A percentile compares a stretch with the other conserved stretches of the same genome.
Evolutionary conservation across 129 eudicot genomes (phyloP).

Genomic region (Flaveria ramosissima): DNA sequence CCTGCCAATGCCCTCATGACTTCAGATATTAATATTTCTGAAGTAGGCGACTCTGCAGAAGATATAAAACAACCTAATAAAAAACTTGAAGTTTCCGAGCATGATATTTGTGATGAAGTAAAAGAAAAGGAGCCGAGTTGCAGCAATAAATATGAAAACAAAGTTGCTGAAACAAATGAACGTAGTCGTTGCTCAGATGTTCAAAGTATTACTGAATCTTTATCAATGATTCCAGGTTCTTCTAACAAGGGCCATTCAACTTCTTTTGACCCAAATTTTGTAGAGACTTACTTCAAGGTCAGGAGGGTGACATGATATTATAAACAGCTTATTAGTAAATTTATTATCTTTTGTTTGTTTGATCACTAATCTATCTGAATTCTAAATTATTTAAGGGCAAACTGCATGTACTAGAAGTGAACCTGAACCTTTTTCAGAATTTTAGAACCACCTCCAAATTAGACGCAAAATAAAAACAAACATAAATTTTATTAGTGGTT

Average conservation of each 20-base stretch:
- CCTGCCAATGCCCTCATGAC: slow-evolving; percentile 23
- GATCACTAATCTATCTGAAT: not conserved
- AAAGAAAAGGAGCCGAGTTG: slow-evolving; percentile 38
- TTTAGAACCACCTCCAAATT: not conserved
- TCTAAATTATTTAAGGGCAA: not conserved
- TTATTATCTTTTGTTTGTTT: not conserved
- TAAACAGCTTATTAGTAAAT: slow-evolving; percentile 3
- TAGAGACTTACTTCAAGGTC: slow-evolving; percentile 94
- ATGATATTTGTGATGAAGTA: slow-evolving; percentile 28
- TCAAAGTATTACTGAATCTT: slow-evolving; percentile 34
- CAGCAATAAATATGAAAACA: slow-evolving; percentile 35
- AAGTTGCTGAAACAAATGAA: slow-evolving; percentile 38
- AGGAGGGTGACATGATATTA: slow-evolving; percentile 19
- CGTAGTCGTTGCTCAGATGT: slow-evolving; percentile 32
- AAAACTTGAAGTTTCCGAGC: slow-evolving; percentile 30
- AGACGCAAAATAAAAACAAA: not conserved
- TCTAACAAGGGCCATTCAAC: slow-evolving; percentile 61
- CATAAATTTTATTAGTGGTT: not conserved
- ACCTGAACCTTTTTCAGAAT: not conserved
- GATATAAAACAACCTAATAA: slow-evolving; percentile 24
- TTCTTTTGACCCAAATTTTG: slow-evolving; percentile 77
- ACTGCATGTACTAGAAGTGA: not conserved
- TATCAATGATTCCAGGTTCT: slow-evolving; percentile 43
- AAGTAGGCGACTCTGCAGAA: slow-evolving; percentile 42
- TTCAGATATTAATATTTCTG: slow-evolving; percentile 33